These are phyloP conservation scores for Atalantia buxifolia DNA, from an alignment of 345 rosid genomes.

Conservation along the genomic window DNA sequence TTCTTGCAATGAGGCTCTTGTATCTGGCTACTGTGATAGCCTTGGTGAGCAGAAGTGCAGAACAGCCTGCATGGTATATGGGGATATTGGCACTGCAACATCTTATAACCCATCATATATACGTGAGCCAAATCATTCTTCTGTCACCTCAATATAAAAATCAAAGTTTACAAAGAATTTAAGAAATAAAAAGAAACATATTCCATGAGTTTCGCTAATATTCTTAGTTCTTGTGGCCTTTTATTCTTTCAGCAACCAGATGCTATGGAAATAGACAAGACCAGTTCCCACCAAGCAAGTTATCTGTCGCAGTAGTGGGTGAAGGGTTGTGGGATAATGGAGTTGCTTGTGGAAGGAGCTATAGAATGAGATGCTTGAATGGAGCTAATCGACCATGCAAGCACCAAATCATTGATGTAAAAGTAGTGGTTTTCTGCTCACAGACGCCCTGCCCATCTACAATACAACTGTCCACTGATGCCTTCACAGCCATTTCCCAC, in stretches of 20 bases:
- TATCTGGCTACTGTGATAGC: constrained; percentile 4
- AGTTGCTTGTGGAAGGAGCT: constrained; percentile 31
- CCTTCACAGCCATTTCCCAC: constrained; percentile 23
- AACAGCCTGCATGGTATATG: constrained; percentile 5
- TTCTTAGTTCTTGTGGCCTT: background rate
- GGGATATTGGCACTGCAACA: constrained; percentile 31
- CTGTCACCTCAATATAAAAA: background rate
- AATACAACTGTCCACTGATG: constrained; percentile 22
- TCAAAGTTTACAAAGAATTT: background rate
- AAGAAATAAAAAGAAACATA: background rate
- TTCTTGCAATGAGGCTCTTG: constrained; percentile 6
- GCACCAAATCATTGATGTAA: constrained; percentile 20
- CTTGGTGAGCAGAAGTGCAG: constrained; percentile 17
- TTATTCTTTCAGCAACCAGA: constrained; percentile 11
- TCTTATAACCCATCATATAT: constrained; percentile 22
- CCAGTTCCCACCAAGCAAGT: constrained; percentile 26
- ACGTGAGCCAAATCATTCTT: background rate
- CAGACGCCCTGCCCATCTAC: constrained; percentile 31
- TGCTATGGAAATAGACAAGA: constrained; percentile 25
- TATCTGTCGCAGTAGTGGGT: constrained; percentile 26
- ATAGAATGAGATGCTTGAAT: constrained; percentile 31
- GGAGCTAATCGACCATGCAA: constrained; percentile 23
- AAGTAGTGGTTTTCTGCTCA: constrained; percentile 35
- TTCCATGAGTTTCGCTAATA: background rate
- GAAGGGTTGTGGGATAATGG: constrained; percentile 38